Percentiles rank a stretch among this genome's conserved stretches.
These are phyloP conservation scores for Dorcoceras hygrometricum DNA, from an alignment of 257 asterid genomes.

Conservation along the genomic window DNA sequence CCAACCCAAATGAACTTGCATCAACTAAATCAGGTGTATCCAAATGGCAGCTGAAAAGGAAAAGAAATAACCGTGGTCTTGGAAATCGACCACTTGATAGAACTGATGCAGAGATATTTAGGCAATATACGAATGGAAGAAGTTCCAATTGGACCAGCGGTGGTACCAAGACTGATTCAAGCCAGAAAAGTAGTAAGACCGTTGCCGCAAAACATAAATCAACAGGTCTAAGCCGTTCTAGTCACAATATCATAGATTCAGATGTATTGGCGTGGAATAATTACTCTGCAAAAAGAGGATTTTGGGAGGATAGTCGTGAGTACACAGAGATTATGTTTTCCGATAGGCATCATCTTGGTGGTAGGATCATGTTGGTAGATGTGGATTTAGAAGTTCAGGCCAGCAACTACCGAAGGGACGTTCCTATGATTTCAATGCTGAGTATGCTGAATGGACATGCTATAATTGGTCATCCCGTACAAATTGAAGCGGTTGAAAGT, in stretches of 20 bases:
- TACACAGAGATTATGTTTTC: slow-evolving; percentile 38
- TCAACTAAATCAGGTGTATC: slow-evolving; percentile 50
- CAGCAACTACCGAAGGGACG: slow-evolving; percentile 65
- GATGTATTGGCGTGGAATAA: slow-evolving; percentile 49
- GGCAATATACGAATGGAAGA: slow-evolving; percentile 41
- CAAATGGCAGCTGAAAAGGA: slow-evolving; percentile 80
- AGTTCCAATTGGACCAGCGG: slow-evolving; percentile 39
- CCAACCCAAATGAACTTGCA: slow-evolving; percentile 41
- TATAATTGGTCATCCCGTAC: slow-evolving; percentile 83
- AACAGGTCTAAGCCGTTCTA: slow-evolving; percentile 35
- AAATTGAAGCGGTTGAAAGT: slow-evolving; percentile 71
- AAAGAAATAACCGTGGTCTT: slow-evolving; percentile 65
- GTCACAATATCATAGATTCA: slow-evolving; percentile 31
- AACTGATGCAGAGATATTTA: slow-evolving; percentile 40
- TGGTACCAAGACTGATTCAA: slow-evolving; percentile 33
- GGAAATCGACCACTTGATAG: slow-evolving; percentile 52
- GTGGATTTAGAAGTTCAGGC: slow-evolving; percentile 81
- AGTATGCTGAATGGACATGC: slow-evolving; percentile 89
- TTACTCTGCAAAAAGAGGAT: slow-evolving; percentile 44
- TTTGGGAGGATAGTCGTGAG: slow-evolving; percentile 59
- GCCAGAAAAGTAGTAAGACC: slow-evolving; percentile 34
- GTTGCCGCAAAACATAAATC: slow-evolving; percentile 44
- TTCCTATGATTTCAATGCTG: slow-evolving; percentile 78
- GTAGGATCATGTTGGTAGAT: slow-evolving; percentile 60
- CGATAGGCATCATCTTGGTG: slow-evolving; percentile 41